phyloP scores from a whole-genome alignment of 1,139 yeast species.

The Candida neerlandica region DNA sequence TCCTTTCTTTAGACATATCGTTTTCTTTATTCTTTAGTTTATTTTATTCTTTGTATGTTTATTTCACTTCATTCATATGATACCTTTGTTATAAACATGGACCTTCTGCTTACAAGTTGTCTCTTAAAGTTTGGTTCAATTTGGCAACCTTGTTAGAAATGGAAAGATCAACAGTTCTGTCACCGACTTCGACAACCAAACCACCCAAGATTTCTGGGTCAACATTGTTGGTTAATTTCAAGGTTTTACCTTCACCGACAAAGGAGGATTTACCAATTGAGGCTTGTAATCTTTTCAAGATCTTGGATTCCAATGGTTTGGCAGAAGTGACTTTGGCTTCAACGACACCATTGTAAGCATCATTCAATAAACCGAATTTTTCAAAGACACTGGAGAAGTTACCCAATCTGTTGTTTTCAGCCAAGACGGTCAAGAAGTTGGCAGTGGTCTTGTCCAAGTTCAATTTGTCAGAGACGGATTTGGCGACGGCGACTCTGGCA shows the following conservation, averaged over 20 bases:
- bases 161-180: constrained; percentile 93
- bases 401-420: constrained; percentile 92
- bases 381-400: constrained; percentile 65
- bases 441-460: constrained; percentile 73
- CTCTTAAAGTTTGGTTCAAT: constrained; percentile 86
- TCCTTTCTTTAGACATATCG: not conserved
- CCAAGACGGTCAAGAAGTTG: constrained; percentile 82
- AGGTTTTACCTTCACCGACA: constrained; percentile 85
- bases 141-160: constrained; percentile 81
- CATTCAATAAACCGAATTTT: constrained; percentile 77
- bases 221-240: constrained; percentile 79
- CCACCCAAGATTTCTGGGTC: constrained; percentile 96
- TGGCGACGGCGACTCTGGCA: constrained; percentile 75
- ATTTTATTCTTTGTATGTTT: not conserved
- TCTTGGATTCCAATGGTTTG: constrained; percentile 79
- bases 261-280: constrained; percentile 77
- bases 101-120: constrained; percentile 58
- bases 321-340: constrained; percentile 95
- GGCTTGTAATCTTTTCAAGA: constrained; percentile 75
- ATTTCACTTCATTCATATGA: not conserved
- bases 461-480: constrained; percentile 56
- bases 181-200: constrained; percentile 93
- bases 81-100: not conserved
- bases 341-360: constrained; percentile 88
- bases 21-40: not conserved